Conservation (phyloP, 2,329 filamentous ascomycete species). For the Chalaropsis ovoidea region DNA sequence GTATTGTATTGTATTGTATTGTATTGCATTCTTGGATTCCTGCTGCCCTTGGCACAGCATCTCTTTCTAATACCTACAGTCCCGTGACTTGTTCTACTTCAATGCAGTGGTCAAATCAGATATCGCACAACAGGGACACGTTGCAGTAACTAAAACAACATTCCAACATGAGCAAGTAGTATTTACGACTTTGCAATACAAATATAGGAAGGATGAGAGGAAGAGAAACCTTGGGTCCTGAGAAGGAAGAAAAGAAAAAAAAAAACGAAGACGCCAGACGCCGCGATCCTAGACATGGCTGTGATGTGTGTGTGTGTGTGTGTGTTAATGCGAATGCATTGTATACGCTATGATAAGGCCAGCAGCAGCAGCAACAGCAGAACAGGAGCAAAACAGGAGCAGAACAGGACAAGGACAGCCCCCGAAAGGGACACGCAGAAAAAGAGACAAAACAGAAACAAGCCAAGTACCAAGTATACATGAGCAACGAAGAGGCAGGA, state of each 20-base stretch:
- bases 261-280: neutral
- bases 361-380: neutral
- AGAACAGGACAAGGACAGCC: neutral
- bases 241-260: neutral
- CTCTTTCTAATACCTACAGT: neutral
- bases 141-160: no score
- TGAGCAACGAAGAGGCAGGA: neutral
- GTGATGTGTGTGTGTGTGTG: neutral
- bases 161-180: no score
- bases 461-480: neutral
- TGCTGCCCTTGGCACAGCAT: neutral
- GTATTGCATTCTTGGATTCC: neutral
- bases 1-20: conserved; percentile 12
- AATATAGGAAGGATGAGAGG: neutral
- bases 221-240: neutral
- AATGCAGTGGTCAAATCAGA: neutral
- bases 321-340: no score
- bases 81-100: neutral
- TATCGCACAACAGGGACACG: no score
- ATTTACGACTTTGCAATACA: neutral
- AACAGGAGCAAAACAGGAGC: neutral
- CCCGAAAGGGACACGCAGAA: neutral
- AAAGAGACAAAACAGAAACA: neutral
- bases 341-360: neutral
- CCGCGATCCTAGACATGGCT: neutral